phyloP scores from a whole-genome alignment of 179 eudicot genomes.

The Beta corolliflora region DNA sequence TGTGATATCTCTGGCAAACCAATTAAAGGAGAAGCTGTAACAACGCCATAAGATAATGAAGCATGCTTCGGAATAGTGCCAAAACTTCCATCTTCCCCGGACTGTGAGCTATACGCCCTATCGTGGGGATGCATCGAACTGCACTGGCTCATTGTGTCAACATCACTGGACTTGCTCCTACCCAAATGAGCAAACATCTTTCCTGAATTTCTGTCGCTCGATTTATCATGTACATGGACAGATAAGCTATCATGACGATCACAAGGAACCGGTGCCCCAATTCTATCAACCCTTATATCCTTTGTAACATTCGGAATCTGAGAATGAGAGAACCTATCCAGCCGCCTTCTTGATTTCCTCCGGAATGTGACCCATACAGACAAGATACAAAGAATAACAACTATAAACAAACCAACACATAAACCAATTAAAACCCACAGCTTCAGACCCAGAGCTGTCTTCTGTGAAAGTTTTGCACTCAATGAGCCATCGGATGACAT shows the following conservation, averaged over 20 bases:
- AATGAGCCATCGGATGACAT: conserved; percentile 60
- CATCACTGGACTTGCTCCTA: conserved; percentile 73
- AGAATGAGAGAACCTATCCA: conserved; percentile 43
- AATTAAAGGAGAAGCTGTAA: conserved; percentile 78
- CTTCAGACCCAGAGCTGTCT: conserved; percentile 55
- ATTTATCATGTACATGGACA: conserved; percentile 47
- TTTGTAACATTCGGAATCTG: conserved; percentile 80
- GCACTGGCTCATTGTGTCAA: conserved; percentile 72
- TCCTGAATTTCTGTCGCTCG: conserved; percentile 62
- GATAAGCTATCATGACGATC: conserved; percentile 51
- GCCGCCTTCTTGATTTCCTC: conserved; percentile 57
- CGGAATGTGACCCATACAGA: conserved; percentile 63
- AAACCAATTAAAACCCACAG: conserved; percentile 76
- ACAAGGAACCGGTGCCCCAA: conserved; percentile 43
- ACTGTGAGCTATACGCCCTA: conserved; percentile 68
- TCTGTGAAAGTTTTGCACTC: conserved; percentile 56
- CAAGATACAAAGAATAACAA: conserved; percentile 64
- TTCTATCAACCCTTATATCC: conserved; percentile 77
- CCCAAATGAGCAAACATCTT: conserved; percentile 75
- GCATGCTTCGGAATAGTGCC: conserved; percentile 63
- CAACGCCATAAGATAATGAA: conserved; percentile 54
- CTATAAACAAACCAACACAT: conserved; percentile 72
- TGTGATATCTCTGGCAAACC: conserved; percentile 93
- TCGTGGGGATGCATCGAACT: conserved; percentile 77
- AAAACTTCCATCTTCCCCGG: conserved; percentile 86